These are phyloP conservation scores for Misopates orontium DNA, from an alignment of 257 asterid genomes.

Conservation along the genomic window DNA sequence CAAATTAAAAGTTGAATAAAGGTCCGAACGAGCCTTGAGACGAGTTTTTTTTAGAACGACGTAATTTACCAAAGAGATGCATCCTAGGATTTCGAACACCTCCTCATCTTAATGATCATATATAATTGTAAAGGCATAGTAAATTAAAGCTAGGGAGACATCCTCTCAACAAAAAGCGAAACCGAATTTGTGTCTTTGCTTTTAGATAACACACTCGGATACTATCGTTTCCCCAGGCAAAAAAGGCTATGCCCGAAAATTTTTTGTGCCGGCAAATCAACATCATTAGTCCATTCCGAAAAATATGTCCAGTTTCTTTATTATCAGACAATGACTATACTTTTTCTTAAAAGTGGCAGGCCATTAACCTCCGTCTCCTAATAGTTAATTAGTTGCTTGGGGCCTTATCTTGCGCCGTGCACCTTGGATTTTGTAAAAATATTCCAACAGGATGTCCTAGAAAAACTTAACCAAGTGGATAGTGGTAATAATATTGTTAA, in stretches of 20 bases:
- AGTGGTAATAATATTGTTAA: not conserved
- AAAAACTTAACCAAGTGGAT: not conserved
- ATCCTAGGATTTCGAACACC: too few species aligned
- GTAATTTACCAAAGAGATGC: too few species aligned
- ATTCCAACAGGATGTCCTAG: not conserved
- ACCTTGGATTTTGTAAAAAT: not conserved
- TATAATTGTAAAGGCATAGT: too few species aligned
- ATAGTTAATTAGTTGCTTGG: not conserved
- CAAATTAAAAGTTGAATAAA: too few species aligned
- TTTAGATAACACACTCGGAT: constrained; percentile 14
- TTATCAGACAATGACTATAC: constrained; percentile 20
- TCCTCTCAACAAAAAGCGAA: too few species aligned
- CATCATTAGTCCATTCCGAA: constrained; percentile 24
- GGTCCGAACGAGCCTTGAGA: too few species aligned
- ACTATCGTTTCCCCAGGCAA: not conserved
- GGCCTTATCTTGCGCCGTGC: not conserved
- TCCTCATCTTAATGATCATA: too few species aligned
- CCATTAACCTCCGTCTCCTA: constrained; percentile 7
- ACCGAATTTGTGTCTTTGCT: constrained; percentile 18
- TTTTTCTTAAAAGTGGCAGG: constrained; percentile 20
- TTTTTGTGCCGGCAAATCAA: constrained; percentile 23
- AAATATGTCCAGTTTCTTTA: constrained; percentile 21
- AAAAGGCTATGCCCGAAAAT: not conserved
- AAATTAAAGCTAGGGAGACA: too few species aligned
- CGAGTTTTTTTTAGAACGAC: too few species aligned